Conservation (phyloP, 179 eudicot species). For the Monotropa hypopitys region DNA sequence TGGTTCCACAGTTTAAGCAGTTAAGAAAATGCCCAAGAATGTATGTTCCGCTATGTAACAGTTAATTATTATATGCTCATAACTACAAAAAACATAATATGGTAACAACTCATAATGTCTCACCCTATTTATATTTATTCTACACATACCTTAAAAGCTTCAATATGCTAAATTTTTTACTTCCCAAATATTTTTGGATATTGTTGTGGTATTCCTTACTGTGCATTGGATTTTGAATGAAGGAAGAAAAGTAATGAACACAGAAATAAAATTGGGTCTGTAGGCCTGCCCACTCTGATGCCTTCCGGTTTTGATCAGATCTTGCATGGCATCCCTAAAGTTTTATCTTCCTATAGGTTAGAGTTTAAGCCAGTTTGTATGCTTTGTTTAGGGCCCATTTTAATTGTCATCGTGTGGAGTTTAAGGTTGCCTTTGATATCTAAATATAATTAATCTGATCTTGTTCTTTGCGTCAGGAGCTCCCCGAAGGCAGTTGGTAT, state of each 20-base stretch:
- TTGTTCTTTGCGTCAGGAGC: constrained; percentile 42
- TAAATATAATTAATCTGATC: constrained; percentile 5
- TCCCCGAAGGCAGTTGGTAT: constrained; percentile 96
- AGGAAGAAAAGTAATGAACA: too few species aligned
- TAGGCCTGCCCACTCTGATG: too few species aligned
- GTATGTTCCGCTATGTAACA: neutral
- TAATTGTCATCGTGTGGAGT: neutral
- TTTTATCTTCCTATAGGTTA: neutral
- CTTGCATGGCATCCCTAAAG: neutral
- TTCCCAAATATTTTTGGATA: neutral
- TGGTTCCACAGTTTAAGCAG: neutral
- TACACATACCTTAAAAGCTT: neutral
- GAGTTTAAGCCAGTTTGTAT: neutral
- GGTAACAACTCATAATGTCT: neutral
- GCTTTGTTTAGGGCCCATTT: neutral
- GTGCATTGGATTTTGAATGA: too few species aligned
- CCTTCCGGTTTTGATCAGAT: too few species aligned
- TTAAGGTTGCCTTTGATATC: neutral
- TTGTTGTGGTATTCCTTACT: neutral
- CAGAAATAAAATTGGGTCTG: too few species aligned
- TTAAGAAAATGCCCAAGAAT: neutral
- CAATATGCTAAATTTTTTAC: neutral
- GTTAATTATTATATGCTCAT: neutral
- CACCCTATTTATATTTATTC: neutral
- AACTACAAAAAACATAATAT: neutral